A percentile compares a stretch with the other conserved stretches of the same genome.
phyloP scores from a whole-genome alignment of 139 green algal species.

The Picochlorum sp. region DNA sequence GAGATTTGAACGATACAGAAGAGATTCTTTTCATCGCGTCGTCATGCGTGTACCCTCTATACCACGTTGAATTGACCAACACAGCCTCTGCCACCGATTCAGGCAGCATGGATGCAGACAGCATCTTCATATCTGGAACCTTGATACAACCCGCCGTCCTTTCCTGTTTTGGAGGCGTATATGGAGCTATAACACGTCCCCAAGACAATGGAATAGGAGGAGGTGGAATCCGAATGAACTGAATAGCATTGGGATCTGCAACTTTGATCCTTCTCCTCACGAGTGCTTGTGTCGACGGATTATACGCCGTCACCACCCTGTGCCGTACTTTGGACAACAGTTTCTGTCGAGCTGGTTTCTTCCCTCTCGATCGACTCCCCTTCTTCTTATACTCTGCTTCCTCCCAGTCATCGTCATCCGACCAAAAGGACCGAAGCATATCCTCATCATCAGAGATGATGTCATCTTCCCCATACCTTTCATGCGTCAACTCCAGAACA shows the following conservation, averaged over 20 bases:
- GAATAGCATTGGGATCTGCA: conserved; percentile 32
- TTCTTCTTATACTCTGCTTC: conserved; percentile 1
- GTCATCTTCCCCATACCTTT: conserved; percentile 28
- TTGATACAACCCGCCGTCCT: not conserved
- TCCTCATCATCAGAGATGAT: conserved; percentile 41
- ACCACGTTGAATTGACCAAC: conserved; percentile 60
- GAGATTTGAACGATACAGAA: conserved; percentile 43
- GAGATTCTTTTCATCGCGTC: conserved; percentile 22
- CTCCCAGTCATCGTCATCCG: conserved; percentile 34
- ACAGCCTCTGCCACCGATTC: conserved; percentile 24
- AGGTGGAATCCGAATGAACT: conserved; percentile 48
- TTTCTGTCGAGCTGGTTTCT: conserved; percentile 7
- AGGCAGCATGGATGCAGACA: not conserved
- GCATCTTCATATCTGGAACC: not conserved
- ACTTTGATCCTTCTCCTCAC: conserved; percentile 45
- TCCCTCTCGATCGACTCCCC: conserved; percentile 6
- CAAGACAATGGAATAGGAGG: conserved; percentile 70
- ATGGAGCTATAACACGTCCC: conserved; percentile 65
- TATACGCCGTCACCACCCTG: conserved; percentile 61
- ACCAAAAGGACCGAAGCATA: conserved; percentile 51
- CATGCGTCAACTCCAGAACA: conserved; percentile 5
- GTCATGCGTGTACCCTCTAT: not conserved
- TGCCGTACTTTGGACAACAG: conserved; percentile 13
- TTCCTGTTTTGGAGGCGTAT: conserved; percentile 20
- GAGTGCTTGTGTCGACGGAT: conserved; percentile 57